These are phyloP conservation scores for Talaromyces sp. DNA, from an alignment of 2,329 filamentous ascomycete species.

Conservation along the genomic window DNA sequence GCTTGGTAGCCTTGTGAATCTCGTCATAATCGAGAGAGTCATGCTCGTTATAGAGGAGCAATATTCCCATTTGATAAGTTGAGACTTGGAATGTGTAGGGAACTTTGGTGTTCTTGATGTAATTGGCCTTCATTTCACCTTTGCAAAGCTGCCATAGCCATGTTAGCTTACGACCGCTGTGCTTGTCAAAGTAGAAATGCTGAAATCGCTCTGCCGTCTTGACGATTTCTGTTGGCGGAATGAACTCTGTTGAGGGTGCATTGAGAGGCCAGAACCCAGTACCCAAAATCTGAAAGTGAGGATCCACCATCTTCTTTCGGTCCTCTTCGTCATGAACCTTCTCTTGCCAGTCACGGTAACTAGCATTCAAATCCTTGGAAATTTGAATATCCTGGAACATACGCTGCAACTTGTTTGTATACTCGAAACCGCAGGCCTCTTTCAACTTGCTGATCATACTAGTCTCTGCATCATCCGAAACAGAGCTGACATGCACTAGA, in stretches of 20 bases:
- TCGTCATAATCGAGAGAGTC: constrained; percentile 83
- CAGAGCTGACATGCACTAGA: constrained; percentile 89
- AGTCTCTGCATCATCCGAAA: constrained; percentile 93
- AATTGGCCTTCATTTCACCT: constrained; percentile 90
- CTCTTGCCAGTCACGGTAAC: constrained; percentile 74
- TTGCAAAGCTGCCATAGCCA: constrained; percentile 99
- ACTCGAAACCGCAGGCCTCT: constrained; percentile 97
- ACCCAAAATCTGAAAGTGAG: constrained; percentile 85
- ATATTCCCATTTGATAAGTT: constrained; percentile 94
- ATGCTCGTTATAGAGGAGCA: constrained; percentile 89
- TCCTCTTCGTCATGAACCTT: constrained; percentile 60
- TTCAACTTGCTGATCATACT: constrained; percentile 99
- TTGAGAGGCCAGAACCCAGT: constrained; percentile 96
- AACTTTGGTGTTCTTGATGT: constrained; percentile 81
- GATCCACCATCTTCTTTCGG: constrained; percentile 68
- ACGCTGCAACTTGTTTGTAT: constrained; percentile 97
- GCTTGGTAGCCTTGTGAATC: constrained; percentile 72
- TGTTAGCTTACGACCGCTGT: constrained; percentile 90
- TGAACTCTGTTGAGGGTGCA: constrained; percentile 81
- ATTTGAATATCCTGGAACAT: constrained; percentile 99
- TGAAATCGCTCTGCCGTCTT: constrained; percentile 85
- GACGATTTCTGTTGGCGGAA: constrained; percentile 76
- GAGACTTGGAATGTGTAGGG: constrained; percentile 97
- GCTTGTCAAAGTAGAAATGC: constrained; percentile 91
- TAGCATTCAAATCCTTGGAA: constrained; percentile 89